A percentile compares a stretch with the other conserved stretches of the same genome.
phyloP scores from a whole-genome alignment of 83 land plant genomes.

The Larix sibirica region DNA sequence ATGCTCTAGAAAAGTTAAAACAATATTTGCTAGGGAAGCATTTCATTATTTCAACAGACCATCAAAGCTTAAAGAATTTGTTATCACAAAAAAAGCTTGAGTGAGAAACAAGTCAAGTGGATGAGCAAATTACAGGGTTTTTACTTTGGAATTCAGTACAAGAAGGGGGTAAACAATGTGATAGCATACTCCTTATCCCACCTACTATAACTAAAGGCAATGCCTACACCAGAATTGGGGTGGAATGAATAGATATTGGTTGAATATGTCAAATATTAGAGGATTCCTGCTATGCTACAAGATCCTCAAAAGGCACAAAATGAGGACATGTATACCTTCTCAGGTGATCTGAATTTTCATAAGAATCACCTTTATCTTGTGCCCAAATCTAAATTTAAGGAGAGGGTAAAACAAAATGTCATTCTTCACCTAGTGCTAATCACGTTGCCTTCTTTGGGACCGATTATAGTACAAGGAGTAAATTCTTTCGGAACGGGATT shows the following conservation, averaged over 20 bases:
- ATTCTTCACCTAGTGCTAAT: not conserved
- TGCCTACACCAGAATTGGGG: too few species aligned
- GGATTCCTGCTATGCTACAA: too few species aligned
- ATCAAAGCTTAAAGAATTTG: too few species aligned
- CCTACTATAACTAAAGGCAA: too few species aligned
- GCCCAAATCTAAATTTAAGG: not conserved
- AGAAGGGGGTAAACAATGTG: not conserved
- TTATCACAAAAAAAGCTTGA: not conserved
- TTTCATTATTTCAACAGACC: not conserved
- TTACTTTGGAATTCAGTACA: not conserved
- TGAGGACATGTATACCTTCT: too few species aligned
- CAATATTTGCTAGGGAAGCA: not conserved
- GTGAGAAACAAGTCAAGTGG: not conserved
- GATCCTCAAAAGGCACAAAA: too few species aligned
- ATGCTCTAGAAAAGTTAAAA: too few species aligned
- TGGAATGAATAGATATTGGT: too few species aligned
- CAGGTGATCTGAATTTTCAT: too few species aligned
- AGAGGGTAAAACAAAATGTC: not conserved
- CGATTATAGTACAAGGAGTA: not conserved
- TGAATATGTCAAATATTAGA: too few species aligned
- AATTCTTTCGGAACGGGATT: not conserved
- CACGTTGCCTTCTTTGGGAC: not conserved
- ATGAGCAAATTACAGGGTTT: too few species aligned
- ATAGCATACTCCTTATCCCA: not conserved
- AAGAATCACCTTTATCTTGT: not conserved